phyloP scores from a whole-genome alignment of 257 asterid genomes.

The Nemophila menziesii region DNA sequence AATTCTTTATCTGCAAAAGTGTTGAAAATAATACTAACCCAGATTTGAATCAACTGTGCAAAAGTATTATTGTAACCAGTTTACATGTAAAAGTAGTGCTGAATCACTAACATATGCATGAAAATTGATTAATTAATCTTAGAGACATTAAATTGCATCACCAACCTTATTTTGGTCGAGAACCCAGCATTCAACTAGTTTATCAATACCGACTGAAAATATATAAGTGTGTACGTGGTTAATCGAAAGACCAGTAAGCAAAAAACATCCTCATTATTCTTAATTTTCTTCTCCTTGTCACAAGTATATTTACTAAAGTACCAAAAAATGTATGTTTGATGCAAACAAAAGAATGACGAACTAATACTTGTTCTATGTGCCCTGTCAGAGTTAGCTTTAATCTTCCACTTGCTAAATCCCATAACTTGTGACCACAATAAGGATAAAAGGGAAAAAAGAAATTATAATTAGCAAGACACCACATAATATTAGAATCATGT shows the following conservation, averaged over 20 bases:
- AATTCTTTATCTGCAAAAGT: too few relatives aligned
- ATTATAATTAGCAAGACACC: background rate
- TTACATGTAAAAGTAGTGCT: too few relatives aligned
- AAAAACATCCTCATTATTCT: too few relatives aligned
- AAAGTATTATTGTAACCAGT: too few relatives aligned
- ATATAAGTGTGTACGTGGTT: slow-evolving; percentile 81
- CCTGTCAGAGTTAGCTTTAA: slow-evolving; percentile 86
- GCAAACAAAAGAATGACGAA: background rate
- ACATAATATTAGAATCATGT: background rate
- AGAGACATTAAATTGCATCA: too few relatives aligned
- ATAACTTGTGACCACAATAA: too few relatives aligned
- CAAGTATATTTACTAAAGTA: too few relatives aligned
- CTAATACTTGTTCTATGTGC: slow-evolving; percentile 87
- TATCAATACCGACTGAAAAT: slow-evolving; percentile 99
- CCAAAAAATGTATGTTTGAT: too few relatives aligned
- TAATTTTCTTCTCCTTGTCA: background rate
- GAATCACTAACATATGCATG: too few relatives aligned
- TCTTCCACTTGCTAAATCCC: slow-evolving; percentile 85
- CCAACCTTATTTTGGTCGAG: slow-evolving; percentile 95
- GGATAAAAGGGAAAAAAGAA: slow-evolving; percentile 4
- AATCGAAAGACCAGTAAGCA: slow-evolving; percentile 68
- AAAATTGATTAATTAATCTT: too few relatives aligned
- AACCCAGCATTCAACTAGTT: slow-evolving; percentile 96
- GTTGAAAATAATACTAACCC: too few relatives aligned
- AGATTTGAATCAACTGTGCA: too few relatives aligned